A percentile compares a stretch with the other conserved stretches of the same genome.
Evolutionary conservation across 306 rosid genomes (phyloP).

Genomic region (Trifolium fragiferum): DNA sequence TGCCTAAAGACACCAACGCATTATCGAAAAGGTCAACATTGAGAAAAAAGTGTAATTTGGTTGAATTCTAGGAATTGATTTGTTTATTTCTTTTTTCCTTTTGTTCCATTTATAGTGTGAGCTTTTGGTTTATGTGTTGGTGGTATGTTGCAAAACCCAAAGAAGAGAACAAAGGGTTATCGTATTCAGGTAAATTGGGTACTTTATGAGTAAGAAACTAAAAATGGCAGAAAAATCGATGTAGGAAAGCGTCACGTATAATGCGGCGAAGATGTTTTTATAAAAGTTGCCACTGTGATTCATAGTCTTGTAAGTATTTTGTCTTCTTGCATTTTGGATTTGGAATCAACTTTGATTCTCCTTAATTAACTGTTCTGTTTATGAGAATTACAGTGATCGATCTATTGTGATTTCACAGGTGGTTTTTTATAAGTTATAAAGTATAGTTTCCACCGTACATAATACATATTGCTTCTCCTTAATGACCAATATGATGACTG

Average conservation of each 20-base stretch:
- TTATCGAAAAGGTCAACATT: slow-evolving; percentile 39
- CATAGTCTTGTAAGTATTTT: slow-evolving; percentile 44
- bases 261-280: slow-evolving; percentile 62
- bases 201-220: slow-evolving; percentile 28
- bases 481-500: too few species aligned
- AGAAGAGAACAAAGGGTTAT: slow-evolving; percentile 48
- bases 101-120: slow-evolving; percentile 43
- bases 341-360: slow-evolving; percentile 61
- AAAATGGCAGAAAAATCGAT: slow-evolving; percentile 57
- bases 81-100: slow-evolving; percentile 11
- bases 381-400: too few species aligned
- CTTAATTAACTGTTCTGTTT: not conserved
- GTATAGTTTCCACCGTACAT: too few species aligned
- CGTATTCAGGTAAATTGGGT: slow-evolving; percentile 52
- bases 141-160: slow-evolving; percentile 5
- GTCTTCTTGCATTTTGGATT: slow-evolving; percentile 72
- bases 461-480: not conserved
- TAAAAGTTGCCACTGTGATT: slow-evolving; percentile 54
- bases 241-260: slow-evolving; percentile 65
- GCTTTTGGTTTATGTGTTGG: slow-evolving; percentile 38
- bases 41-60: slow-evolving; percentile 48
- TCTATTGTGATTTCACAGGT: too few species aligned
- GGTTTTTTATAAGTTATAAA: too few species aligned
- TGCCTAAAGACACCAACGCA: too few species aligned
- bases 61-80: slow-evolving; percentile 40